Base-by-base conservation (phyloP, 2,329 filamentous ascomycete species). In the Fusarium nematophilum region DNA sequence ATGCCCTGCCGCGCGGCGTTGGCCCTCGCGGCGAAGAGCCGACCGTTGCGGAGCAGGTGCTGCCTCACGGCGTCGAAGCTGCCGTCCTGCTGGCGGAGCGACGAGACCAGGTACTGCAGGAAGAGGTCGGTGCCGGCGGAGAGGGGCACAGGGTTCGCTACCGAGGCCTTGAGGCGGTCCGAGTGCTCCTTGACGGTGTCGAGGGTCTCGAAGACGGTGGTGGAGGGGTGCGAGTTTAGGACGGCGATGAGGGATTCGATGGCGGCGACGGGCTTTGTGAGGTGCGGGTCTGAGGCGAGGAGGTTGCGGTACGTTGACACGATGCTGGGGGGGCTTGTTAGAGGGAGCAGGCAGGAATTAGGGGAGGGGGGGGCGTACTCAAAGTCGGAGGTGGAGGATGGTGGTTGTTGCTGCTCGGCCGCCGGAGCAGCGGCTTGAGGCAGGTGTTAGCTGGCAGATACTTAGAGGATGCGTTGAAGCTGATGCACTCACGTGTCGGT, bases 61-160 rank as follows among this genome's bases (percentile, higher is more conserved):
- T 89, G 87, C 62, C 91, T 85, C 51, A 96, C 90, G 44, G 89
- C 86, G 61, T 93, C 90, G 75, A 98, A 98, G 67, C 70, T 73
- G 39, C 72, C 71, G 44, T 78, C 77, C 64, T 83, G 81, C 78
- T 83, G 80, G 77, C 84, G 84, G 72, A 89, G 81, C 62, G 83
- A 92, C 52, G 88, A 87, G 70, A 97, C 90, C 67, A 99, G 86
- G 77, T 96, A 98, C 73, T 94, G 90, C 74, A 95, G 91, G 81
- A 99, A 98, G 55, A 98, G 87, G 75, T 97, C 93, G 57, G 93
- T 97, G 69, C 95, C 95, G 50, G 96, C 95, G 42, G 91, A 93
- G 13, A 98, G 86, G 5, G 93, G 94, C 52, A 98, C 91, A 11
- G 93, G 91, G 78, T 99, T 98, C 7, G 90, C 83, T 47, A 96